phyloP scores from a whole-genome alignment of 441 rosid genomes.

The Jatropha podagrica region DNA sequence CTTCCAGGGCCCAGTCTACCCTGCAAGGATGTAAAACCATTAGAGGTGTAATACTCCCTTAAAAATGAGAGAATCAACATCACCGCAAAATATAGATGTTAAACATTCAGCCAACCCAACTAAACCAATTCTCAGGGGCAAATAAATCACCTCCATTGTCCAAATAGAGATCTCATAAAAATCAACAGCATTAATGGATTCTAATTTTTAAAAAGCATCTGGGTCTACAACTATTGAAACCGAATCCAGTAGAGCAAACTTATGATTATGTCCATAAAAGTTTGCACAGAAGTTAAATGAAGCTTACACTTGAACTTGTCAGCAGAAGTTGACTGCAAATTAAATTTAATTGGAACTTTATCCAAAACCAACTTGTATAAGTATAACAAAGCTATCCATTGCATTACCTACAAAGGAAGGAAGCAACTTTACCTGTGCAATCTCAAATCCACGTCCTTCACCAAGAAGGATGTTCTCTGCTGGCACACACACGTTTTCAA shows the following conservation, averaged over 20 bases:
- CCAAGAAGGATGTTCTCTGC: conserved; percentile 86
- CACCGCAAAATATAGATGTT: neutral
- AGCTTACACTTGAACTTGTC: neutral
- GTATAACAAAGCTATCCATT: neutral
- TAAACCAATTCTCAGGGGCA: neutral
- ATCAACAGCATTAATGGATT: neutral
- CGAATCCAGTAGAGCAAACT: too few species aligned
- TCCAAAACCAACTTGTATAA: neutral
- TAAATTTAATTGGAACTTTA: neutral
- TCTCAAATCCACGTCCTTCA: conserved; percentile 98
- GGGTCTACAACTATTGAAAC: neutral
- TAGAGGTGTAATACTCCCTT: neutral
- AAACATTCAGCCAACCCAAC: neutral
- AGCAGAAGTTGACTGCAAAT: neutral
- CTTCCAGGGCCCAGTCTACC: conserved; percentile 99
- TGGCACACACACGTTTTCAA: conserved; percentile 78
- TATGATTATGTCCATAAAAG: neutral
- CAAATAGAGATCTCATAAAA: too few species aligned
- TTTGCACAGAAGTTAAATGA: neutral
- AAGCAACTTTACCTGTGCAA: conserved; percentile 77
- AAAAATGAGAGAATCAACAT: neutral
- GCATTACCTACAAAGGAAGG: neutral
- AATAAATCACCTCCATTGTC: neutral
- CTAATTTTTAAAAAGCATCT: neutral
- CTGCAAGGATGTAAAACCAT: conserved; percentile 44